Evolutionary conservation across 345 rosid genomes (phyloP).

Genomic region (Ceriops decandra): DNA sequence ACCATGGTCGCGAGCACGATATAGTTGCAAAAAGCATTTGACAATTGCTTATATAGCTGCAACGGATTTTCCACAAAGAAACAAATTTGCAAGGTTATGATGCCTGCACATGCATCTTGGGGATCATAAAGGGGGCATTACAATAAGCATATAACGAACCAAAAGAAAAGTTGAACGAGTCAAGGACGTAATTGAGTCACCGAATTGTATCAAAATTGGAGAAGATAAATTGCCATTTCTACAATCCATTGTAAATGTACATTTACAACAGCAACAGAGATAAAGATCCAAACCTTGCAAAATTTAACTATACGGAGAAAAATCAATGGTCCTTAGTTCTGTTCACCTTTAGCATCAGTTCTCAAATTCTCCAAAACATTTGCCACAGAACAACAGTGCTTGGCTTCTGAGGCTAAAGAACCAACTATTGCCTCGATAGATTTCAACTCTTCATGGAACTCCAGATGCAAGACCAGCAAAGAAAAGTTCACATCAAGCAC

Average conservation of each 20-base stretch:
- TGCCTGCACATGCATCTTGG: too few relatives aligned
- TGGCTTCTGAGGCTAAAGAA: slow-evolving; percentile 63
- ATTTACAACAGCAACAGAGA: background rate
- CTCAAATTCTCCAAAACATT: slow-evolving; percentile 45
- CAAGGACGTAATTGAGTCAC: background rate
- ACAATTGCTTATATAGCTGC: too few relatives aligned
- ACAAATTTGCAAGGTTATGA: too few relatives aligned
- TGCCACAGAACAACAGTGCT: slow-evolving; percentile 41
- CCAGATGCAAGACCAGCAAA: slow-evolving; percentile 54
- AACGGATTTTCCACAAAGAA: too few relatives aligned
- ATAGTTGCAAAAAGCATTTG: too few relatives aligned
- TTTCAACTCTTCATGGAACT: slow-evolving; percentile 71
- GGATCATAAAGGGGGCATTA: too few relatives aligned
- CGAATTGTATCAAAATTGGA: background rate
- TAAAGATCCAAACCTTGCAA: background rate
- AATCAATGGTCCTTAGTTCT: slow-evolving; percentile 17
- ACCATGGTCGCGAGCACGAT: too few relatives aligned
- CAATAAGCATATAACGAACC: background rate
- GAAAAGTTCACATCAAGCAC: slow-evolving; percentile 78
- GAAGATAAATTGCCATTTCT: background rate
- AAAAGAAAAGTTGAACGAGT: background rate
- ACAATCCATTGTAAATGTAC: background rate
- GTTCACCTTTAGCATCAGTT: slow-evolving; percentile 33
- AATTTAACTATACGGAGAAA: background rate
- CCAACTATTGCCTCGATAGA: slow-evolving; percentile 41